Evolutionary conservation across 164 flowering plant genomes (phyloP), one percentile per base, ranked within the genome.

Genomic region (Berberis thunbergii): DNA sequence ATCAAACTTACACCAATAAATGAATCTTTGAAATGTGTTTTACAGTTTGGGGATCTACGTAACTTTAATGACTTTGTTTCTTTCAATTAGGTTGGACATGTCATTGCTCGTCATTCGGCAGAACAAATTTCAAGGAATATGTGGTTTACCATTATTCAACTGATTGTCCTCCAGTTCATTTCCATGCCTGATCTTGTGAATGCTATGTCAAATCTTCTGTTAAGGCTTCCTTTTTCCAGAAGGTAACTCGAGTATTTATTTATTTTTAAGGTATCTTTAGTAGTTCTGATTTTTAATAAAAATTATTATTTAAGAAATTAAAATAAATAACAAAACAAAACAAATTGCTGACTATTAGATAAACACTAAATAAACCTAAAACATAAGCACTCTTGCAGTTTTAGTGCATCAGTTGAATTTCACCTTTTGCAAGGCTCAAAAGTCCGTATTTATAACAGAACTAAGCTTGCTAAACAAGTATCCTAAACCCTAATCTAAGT

Each of bases 51-150:
- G 26, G 26, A 26, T 26, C 26, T 26, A 26, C 26, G 26, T 26
- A 26, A 26, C 26, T 26, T 26, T 26, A 26, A 26, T 26, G 26
- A 26, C 26, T 26, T 10, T 52, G n/a, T 52, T 52, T 52, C 11
- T 7, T 52, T 4, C n/a, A 9, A 26, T 59, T 72, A 92, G 98
- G 88, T 92, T 67, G 96, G 68, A 1, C 98, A 92, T 79, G 91
- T 84, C 57, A 82, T 92, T 63, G 98, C 97, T 41, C 75, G 98
- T 53, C 97, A 92, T 69, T 67, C 72, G 7, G 96, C 96, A 0
- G 98, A 92, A 67, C 67, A 69, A 53, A 79, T 92, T 39, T 86
- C 98, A 44, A 89, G 82, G 75, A 88, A 89, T 64, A 57, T 86
- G 63, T 89, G 93, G 96, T 69, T 86, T 74, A 71, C 79, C 7